These are phyloP conservation scores for Venturia asperata DNA, from an alignment of 2,329 filamentous ascomycete genomes.

Conservation along the genomic window DNA sequence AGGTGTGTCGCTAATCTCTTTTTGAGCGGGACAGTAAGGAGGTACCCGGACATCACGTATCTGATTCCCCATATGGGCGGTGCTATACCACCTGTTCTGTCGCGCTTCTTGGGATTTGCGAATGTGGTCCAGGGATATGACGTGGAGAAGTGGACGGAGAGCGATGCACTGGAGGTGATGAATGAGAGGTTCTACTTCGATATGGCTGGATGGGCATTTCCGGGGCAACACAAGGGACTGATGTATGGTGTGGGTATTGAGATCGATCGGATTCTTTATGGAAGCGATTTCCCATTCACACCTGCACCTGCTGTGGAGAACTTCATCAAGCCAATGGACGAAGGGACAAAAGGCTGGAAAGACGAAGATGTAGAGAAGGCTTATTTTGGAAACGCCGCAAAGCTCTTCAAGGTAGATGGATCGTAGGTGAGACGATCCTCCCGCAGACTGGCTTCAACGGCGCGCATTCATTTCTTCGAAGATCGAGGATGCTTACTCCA, in stretches of 20 bases:
- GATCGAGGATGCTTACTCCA: neutral
- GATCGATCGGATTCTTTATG: constrained; percentile 42
- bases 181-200: constrained; percentile 45
- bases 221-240: constrained; percentile 43
- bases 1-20: constrained; percentile 44
- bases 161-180: constrained; percentile 31
- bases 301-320: constrained; percentile 31
- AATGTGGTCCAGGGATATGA: constrained; percentile 27
- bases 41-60: constrained; percentile 41
- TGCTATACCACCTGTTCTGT: constrained; percentile 39
- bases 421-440: neutral
- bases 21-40: constrained; percentile 39
- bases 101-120: constrained; percentile 38
- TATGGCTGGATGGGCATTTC: constrained; percentile 46
- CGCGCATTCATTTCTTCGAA: neutral
- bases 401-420: constrained; percentile 13
- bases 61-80: constrained; percentile 46
- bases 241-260: constrained; percentile 36
- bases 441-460: neutral
- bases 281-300: constrained; percentile 49
- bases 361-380: constrained; percentile 15
- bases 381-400: constrained; percentile 13
- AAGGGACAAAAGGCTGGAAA: constrained; percentile 25
- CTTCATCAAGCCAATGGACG: constrained; percentile 37
- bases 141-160: constrained; percentile 27